A percentile compares a stretch with the other conserved stretches of the same genome.
Conservation (phyloP, 208 protist genomes). For the Leishmania lainsoni region DNA sequence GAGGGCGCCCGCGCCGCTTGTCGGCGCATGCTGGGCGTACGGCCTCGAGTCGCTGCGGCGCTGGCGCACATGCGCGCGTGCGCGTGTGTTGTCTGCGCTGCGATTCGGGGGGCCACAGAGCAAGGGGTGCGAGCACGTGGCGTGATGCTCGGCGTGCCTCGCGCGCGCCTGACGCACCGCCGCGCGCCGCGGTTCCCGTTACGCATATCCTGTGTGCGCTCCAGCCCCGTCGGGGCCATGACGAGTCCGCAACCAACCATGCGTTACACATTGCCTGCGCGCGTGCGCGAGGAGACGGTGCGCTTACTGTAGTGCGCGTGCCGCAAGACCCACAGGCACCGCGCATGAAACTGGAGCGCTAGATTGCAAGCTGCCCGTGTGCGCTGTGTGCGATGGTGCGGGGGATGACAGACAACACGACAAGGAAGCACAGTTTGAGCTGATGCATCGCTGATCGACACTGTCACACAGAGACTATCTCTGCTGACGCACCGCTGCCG, state of each 20-base stretch:
- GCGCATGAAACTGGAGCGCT: slow-evolving; percentile 27
- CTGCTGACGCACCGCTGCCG: slow-evolving; percentile 9
- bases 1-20: slow-evolving; percentile 22
- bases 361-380: neutral
- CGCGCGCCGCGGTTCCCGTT: slow-evolving; percentile 22
- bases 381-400: slow-evolving; percentile 8
- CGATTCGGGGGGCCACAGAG: slow-evolving; percentile 21
- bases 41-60: slow-evolving; percentile 19
- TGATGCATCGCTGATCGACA: slow-evolving; percentile 25
- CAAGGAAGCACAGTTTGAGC: slow-evolving; percentile 23
- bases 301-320: slow-evolving; percentile 27
- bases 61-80: slow-evolving; percentile 9
- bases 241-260: slow-evolving; percentile 34
- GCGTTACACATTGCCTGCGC: slow-evolving; percentile 13
- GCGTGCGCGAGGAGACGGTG: neutral
- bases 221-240: slow-evolving; percentile 32
- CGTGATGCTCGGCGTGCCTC: slow-evolving; percentile 22
- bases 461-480: slow-evolving; percentile 18
- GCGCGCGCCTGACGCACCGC: slow-evolving; percentile 23
- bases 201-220: slow-evolving; percentile 36
- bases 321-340: slow-evolving; percentile 25
- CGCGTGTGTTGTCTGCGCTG: slow-evolving; percentile 7
- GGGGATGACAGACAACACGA: slow-evolving; percentile 17
- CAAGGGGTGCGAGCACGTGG: slow-evolving; percentile 20
- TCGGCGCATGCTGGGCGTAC: slow-evolving; percentile 24